Evolutionary conservation across 192 early-diverging fungal species (phyloP).

Genomic region (Dissophora globulifera): DNA sequence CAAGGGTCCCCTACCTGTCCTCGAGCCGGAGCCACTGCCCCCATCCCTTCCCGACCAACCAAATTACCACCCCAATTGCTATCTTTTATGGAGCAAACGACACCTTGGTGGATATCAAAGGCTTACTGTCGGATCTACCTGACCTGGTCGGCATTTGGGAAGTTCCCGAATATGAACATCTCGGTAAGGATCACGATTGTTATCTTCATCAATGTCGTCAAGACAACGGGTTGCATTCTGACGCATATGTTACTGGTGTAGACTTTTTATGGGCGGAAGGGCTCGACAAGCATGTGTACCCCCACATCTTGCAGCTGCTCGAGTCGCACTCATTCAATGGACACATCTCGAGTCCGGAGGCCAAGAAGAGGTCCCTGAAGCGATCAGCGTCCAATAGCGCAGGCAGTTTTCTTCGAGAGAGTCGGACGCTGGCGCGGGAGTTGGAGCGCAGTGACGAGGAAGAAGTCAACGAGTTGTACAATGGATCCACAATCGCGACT

Average conservation of each 20-base stretch:
- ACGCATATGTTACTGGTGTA: too few species aligned
- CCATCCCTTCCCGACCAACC: slow-evolving; percentile 78
- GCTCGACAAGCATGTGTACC: slow-evolving; percentile 58
- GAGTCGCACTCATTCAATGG: slow-evolving; percentile 38
- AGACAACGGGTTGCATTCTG: too few species aligned
- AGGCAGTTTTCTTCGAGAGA: slow-evolving; percentile 11
- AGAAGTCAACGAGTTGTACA: background rate
- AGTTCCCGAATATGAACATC: slow-evolving; percentile 84
- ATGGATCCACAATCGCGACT: background rate
- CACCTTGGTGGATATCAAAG: slow-evolving; percentile 79
- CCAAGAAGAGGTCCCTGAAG: background rate
- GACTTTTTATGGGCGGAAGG: slow-evolving; percentile 64
- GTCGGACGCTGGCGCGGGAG: slow-evolving; percentile 8
- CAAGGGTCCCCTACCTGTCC: slow-evolving; percentile 59
- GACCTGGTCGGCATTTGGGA: slow-evolving; percentile 68
- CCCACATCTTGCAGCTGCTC: slow-evolving; percentile 54
- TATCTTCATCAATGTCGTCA: too few species aligned
- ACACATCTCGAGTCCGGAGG: slow-evolving; percentile 15
- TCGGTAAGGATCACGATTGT: slow-evolving; percentile 63
- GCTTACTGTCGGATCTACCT: slow-evolving; percentile 62
- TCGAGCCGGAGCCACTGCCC: slow-evolving; percentile 67
- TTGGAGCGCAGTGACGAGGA: slow-evolving; percentile 23
- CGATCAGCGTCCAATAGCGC: slow-evolving; percentile 12
- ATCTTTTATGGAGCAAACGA: slow-evolving; percentile 93
- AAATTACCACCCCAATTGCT: slow-evolving; percentile 87